Evolutionary conservation across 306 rosid species (phyloP).

Genomic region (Glycine tomentella): DNA sequence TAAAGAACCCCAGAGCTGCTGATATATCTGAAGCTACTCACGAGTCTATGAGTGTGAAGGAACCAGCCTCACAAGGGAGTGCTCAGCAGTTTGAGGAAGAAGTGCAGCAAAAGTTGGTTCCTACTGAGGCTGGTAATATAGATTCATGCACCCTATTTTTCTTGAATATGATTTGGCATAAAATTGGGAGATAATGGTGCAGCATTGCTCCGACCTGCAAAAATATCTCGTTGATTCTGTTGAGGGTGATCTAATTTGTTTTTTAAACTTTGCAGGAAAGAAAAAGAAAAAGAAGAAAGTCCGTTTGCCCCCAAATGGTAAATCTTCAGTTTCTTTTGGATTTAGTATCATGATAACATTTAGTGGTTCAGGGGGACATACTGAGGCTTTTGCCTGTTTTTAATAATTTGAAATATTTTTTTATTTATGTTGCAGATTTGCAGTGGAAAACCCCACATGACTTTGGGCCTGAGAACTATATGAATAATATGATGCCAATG

Average conservation of each 20-base stretch:
- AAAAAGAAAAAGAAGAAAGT: slow-evolving; percentile 94
- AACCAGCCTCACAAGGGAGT: slow-evolving; percentile 91
- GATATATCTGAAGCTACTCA: slow-evolving; percentile 93
- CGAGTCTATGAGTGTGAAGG: slow-evolving; percentile 86
- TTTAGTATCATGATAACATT: slow-evolving; percentile 18
- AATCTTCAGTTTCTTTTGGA: slow-evolving; percentile 12
- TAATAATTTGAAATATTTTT: slow-evolving; percentile 15
- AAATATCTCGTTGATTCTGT: slow-evolving; percentile 16
- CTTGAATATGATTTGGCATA: slow-evolving; percentile 20
- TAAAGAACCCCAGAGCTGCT: slow-evolving; percentile 57
- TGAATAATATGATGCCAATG: slow-evolving; percentile 91
- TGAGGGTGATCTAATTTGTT: slow-evolving; percentile 28
- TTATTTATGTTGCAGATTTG: slow-evolving; percentile 65
- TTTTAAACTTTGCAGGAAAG: slow-evolving; percentile 69
- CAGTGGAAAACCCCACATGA: slow-evolving; percentile 91
- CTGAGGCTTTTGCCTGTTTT: slow-evolving; percentile 10
- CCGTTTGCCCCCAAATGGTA: slow-evolving; percentile 83
- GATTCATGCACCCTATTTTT: neutral
- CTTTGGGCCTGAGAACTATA: slow-evolving; percentile 77
- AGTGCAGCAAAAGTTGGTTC: slow-evolving; percentile 94
- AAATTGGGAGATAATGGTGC: neutral
- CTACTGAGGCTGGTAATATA: slow-evolving; percentile 83
- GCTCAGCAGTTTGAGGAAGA: slow-evolving; percentile 87
- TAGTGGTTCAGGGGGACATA: slow-evolving; percentile 2
- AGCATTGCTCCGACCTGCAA: neutral